phyloP scores from a whole-genome alignment of 371 early-diverging fungal species.

The Dinochytrium kinnereticum region DNA sequence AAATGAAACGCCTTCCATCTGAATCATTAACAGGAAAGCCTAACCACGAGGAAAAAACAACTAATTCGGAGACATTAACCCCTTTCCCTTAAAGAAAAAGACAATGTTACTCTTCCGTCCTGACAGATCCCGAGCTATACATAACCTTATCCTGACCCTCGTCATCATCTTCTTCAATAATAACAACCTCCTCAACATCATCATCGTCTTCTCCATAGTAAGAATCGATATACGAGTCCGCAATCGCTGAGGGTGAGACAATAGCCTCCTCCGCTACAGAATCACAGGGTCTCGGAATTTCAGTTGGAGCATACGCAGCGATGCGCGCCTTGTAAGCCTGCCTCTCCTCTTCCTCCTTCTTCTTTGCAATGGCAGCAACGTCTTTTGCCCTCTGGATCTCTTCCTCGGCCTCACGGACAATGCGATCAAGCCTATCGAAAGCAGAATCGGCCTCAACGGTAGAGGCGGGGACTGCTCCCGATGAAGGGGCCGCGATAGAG shows the following conservation, averaged over 20 bases:
- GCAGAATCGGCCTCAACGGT: background rate
- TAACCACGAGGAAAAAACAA: too few relatives aligned
- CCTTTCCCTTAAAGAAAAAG: too few relatives aligned
- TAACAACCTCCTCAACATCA: background rate
- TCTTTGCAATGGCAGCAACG: background rate
- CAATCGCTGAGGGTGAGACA: background rate
- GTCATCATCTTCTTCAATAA: conserved; percentile 7
- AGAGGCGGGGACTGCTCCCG: background rate
- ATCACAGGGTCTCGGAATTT: background rate
- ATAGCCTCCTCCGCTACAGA: background rate
- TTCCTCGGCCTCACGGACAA: conserved; percentile 1
- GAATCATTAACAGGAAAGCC: too few relatives aligned
- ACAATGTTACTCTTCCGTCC: background rate
- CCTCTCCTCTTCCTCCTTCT: conserved; percentile 4
- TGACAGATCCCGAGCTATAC: background rate
- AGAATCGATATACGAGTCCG: conserved; percentile 2
- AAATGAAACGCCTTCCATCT: too few relatives aligned
- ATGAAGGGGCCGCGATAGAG: background rate
- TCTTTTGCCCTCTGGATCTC: background rate
- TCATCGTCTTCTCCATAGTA: conserved; percentile 11
- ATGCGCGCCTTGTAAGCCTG: background rate
- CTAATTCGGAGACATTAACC: too few relatives aligned
- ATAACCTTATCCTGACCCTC: conserved; percentile 8
- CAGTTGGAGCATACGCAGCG: background rate
- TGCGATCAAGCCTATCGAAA: background rate